These are phyloP conservation scores for Oehlia diaphana DNA, from an alignment of 192 early-diverging fungal genomes.

Conservation along the genomic window DNA sequence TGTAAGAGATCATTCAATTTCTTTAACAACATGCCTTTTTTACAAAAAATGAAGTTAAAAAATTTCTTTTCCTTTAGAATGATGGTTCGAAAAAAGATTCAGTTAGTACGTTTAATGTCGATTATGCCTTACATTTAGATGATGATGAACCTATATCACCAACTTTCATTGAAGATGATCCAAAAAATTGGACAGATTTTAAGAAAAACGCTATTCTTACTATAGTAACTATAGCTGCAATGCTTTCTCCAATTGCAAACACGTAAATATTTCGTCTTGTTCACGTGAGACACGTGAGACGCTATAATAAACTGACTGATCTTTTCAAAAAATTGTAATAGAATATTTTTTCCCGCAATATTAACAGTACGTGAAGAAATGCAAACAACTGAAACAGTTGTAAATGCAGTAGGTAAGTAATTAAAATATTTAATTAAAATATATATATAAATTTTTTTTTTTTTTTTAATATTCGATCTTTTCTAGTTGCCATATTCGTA, in stretches of 20 bases:
- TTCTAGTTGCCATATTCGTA: slow-evolving; percentile 12
- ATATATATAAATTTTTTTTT: too few relatives aligned
- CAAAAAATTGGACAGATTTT: slow-evolving; percentile 37
- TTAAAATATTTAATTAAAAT: background rate
- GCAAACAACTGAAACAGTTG: slow-evolving; percentile 27
- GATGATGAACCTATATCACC: background rate
- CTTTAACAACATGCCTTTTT: background rate
- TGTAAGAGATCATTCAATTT: background rate
- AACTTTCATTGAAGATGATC: slow-evolving; percentile 30
- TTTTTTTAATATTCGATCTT: background rate
- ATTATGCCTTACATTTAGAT: background rate
- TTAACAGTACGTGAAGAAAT: slow-evolving; percentile 34
- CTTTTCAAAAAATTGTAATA: background rate
- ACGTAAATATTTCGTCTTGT: background rate
- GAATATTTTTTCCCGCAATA: slow-evolving; percentile 43
- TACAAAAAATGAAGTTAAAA: too few relatives aligned
- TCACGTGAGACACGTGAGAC: background rate
- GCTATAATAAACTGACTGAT: background rate
- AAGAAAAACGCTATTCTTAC: slow-evolving; percentile 37
- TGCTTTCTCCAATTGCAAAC: slow-evolving; percentile 33
- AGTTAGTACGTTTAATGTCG: background rate
- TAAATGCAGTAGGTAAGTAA: slow-evolving; percentile 35
- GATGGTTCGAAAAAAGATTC: background rate
- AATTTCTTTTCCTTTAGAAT: background rate
- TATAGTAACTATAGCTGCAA: slow-evolving; percentile 38